Evolutionary conservation across 768 basidiomycete species (phyloP), one percentile per base, ranked within the genome.

Genomic region (Serendipita sp.): DNA sequence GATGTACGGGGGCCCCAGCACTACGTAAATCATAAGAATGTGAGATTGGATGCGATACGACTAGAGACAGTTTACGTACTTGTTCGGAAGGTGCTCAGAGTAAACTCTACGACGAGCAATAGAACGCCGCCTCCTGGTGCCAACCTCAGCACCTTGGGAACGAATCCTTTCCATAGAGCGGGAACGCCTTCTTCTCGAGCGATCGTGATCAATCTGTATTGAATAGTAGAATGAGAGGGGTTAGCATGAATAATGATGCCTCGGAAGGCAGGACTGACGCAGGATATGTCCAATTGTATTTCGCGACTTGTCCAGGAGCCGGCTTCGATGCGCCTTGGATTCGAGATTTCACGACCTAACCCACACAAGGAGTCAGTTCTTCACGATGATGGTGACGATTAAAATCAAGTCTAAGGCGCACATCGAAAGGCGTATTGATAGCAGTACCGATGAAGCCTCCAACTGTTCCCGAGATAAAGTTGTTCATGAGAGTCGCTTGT

Each of bases 211-310:
- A 94, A 76, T 42, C 79, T 81, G 63, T 42, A 51, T 13, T 24
- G 63, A 50, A 16, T 5, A 44, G 20, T 28, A 41, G 42, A 38
- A 38, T 14, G 34, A 4, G 4, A 38, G 34, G 14, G 4, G 3
- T 38, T 3, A 38, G 14, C 3, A 38, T 9, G 65, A 14, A 42
- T 4, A 24, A 2, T 22, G 33, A 45, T 38, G 63, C 34, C 42
- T 42, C 24, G 38, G 60, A 65, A 58, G n/a, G 31, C 61, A 38
- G 48, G n/a, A 64, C 75, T 34, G 67, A 81, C 64, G 90, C 88
- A 16, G 94, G 93, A 75, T 94, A 93, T 62, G 94, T 86, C 94
- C 94, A 96, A 74, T 88, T 88, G 74, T 94, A 93, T 70, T 92
- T 94, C n/a, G 88, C 87, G 1, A 73, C 73, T n/a, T 83, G 82